phyloP scores from a whole-genome alignment of 2,329 filamentous ascomycete genomes.

The Hypoxylon sp. region DNA sequence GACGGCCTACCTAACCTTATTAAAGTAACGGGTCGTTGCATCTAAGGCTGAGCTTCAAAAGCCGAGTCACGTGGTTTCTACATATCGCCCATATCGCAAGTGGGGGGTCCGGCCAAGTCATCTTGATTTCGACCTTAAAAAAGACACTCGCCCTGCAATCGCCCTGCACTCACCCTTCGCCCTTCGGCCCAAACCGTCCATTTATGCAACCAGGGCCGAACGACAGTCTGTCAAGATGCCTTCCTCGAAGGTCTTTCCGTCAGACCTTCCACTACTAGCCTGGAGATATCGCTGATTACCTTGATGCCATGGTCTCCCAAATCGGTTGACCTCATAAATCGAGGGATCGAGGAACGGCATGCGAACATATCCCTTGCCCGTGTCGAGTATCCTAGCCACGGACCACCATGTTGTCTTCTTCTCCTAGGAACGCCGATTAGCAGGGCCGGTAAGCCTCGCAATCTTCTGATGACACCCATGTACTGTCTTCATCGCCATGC shows the following conservation, averaged over 20 bases:
- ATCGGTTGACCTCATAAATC: not conserved
- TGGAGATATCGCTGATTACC: not conserved
- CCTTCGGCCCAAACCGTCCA: no score
- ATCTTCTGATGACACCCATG: not conserved
- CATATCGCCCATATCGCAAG: no score
- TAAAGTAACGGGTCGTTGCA: no score
- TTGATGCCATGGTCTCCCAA: not conserved
- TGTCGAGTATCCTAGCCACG: not conserved
- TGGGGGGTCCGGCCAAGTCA: no score
- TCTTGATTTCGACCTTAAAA: no score
- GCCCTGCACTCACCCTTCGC: no score
- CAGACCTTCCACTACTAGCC: not conserved
- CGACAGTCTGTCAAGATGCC: not conserved
- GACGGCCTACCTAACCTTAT: no score
- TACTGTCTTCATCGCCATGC: not conserved
- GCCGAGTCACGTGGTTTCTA: no score
- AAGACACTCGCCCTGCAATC: no score
- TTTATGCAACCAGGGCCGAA: not conserved
- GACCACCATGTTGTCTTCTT: no score
- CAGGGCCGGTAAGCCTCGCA: not conserved
- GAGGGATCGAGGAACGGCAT: not conserved
- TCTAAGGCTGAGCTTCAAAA: no score
- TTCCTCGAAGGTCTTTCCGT: not conserved
- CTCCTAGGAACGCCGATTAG: not conserved
- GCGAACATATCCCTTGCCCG: not conserved